A percentile compares a stretch with the other conserved stretches of the same genome.
phyloP scores from a whole-genome alignment of 2,329 filamentous ascomycete species.

The Diaporthe humulicola region DNA sequence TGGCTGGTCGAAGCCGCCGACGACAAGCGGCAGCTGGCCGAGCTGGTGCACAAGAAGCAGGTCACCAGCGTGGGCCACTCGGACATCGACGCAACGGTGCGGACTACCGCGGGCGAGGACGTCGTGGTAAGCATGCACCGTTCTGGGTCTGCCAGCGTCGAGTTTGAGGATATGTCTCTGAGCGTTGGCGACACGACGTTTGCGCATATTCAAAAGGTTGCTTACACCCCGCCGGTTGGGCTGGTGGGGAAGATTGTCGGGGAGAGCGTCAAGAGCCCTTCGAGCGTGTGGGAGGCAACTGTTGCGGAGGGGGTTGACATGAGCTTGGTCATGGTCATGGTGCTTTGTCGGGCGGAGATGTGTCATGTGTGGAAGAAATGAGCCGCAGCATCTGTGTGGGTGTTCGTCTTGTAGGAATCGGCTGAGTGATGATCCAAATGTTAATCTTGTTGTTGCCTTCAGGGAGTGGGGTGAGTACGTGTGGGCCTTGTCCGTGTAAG shows the following conservation, averaged over 20 bases:
- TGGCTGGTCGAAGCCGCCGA: constrained; percentile 39
- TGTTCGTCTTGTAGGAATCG: not conserved
- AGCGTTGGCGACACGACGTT: not conserved
- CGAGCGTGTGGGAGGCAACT: not conserved
- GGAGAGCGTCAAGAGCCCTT: not conserved
- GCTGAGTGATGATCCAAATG: not conserved
- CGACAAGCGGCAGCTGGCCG: constrained; percentile 36
- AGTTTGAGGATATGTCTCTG: not conserved
- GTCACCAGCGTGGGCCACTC: constrained; percentile 35
- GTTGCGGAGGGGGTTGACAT: not conserved
- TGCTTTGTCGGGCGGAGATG: not conserved
- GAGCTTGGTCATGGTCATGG: constrained; percentile 11
- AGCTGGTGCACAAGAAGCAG: constrained; percentile 37
- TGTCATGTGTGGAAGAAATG: constrained; percentile 14
- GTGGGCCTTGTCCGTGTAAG: not conserved
- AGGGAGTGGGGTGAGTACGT: not conserved
- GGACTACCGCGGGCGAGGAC: constrained; percentile 39
- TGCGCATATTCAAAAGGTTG: not conserved
- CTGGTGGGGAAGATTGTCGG: not conserved
- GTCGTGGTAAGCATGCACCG: constrained; percentile 27
- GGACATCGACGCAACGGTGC: constrained; percentile 38
- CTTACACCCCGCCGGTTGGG: not conserved
- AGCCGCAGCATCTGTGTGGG: not conserved
- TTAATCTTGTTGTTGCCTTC: not conserved
- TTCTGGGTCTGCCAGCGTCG: not conserved